Evolutionary conservation across 2,329 filamentous ascomycete genomes (phyloP).

Genomic region (Fusarium buxicola): DNA sequence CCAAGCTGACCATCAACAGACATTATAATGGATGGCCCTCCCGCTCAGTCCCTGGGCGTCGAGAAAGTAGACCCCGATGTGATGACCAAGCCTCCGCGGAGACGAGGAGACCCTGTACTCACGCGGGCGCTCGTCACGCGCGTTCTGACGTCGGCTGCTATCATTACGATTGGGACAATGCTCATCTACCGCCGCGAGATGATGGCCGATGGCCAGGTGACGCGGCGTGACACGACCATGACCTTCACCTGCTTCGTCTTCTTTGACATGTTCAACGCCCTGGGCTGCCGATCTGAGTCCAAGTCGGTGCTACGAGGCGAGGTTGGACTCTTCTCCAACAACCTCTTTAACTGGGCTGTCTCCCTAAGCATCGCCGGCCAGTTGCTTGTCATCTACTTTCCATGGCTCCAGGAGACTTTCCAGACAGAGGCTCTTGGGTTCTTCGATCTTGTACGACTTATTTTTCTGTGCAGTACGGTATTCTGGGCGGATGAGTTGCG

Average conservation of each 20-base stretch:
- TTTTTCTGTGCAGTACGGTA: constrained; percentile 85
- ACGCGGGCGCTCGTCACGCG: constrained; percentile 84
- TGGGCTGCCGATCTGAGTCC: constrained; percentile 89
- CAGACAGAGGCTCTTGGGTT: constrained; percentile 89
- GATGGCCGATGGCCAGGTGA: constrained; percentile 83
- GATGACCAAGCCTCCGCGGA: constrained; percentile 88
- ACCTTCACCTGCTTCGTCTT: constrained; percentile 99
- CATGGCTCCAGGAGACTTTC: constrained; percentile 92
- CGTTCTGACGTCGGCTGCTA: constrained; percentile 85
- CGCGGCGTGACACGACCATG: constrained; percentile 96
- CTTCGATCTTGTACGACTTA: constrained; percentile 77
- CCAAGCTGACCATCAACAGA: constrained; percentile 65
- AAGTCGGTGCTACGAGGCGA: constrained; percentile 92
- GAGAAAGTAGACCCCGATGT: constrained; percentile 94
- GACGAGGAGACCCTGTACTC: constrained; percentile 89
- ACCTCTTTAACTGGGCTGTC: constrained; percentile 97
- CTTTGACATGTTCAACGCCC: constrained; percentile 99
- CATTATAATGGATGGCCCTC: constrained; percentile 99
- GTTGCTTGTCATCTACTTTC: constrained; percentile 92
- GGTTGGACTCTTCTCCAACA: constrained; percentile 84
- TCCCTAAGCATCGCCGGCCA: constrained; percentile 86
- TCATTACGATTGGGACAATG: constrained; percentile 95
- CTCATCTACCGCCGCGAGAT: constrained; percentile 93
- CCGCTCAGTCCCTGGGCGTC: constrained; percentile 95
- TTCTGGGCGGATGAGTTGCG: constrained; percentile 95